Evolutionary conservation across 2,329 filamentous ascomycete genomes (phyloP).

Genomic region (Aureobasidium sp.): DNA sequence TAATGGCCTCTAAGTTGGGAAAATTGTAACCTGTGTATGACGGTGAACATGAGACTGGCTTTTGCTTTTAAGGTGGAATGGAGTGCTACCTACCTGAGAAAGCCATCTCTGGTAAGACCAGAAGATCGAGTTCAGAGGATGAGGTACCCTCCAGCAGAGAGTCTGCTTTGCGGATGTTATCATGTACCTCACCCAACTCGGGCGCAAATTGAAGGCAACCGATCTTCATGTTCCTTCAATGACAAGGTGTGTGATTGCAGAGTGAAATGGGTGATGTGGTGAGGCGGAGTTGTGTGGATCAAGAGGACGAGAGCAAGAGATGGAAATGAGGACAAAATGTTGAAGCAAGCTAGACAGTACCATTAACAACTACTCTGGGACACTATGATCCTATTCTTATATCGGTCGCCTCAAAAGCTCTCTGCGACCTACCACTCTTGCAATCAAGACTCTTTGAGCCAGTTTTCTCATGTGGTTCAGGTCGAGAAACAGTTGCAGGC

Average conservation of each 20-base stretch:
- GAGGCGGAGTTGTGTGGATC: background rate
- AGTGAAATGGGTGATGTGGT: background rate
- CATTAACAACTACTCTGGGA: background rate
- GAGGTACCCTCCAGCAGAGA: constrained; percentile 46
- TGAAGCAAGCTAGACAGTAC: background rate
- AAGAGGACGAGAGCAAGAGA: background rate
- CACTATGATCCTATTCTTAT: background rate
- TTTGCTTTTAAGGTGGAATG: background rate
- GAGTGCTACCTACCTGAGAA: constrained; percentile 52
- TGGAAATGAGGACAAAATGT: background rate
- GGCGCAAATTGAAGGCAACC: constrained; percentile 67
- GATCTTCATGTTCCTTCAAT: constrained; percentile 49
- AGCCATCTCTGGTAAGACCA: constrained; percentile 70
- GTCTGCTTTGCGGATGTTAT: constrained; percentile 64
- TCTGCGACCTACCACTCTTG: background rate
- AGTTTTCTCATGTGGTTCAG: background rate
- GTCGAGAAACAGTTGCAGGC: background rate
- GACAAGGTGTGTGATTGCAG: background rate
- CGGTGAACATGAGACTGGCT: background rate
- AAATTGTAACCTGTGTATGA: constrained; percentile 64
- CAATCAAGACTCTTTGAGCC: background rate
- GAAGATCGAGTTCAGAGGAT: constrained; percentile 51
- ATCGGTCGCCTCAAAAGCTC: background rate
- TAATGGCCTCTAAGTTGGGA: constrained; percentile 58
- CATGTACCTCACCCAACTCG: constrained; percentile 60